Evolutionary conservation across 1,284 basidiomycete species (phyloP).

Genomic region (Tilletia caries): DNA sequence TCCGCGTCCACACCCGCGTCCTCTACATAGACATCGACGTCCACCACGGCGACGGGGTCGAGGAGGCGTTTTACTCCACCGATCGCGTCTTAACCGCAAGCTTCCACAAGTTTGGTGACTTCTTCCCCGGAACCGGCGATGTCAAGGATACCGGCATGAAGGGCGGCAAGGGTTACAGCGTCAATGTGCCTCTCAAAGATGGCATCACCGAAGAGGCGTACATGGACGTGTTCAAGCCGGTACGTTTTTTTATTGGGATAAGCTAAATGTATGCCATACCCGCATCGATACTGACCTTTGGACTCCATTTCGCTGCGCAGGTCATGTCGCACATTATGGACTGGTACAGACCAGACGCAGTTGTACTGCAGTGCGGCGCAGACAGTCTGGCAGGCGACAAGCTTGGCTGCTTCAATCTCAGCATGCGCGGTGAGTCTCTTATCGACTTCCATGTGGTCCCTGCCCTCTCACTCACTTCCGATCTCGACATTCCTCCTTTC

Average conservation of each 20-base stretch:
- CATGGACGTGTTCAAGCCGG: slow-evolving; percentile 62
- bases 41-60: slow-evolving; percentile 96
- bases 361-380: slow-evolving; percentile 92
- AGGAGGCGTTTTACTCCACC: slow-evolving; percentile 97
- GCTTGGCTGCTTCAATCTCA: slow-evolving; percentile 91
- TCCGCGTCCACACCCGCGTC: slow-evolving; percentile 69
- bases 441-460: background rate
- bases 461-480: background rate
- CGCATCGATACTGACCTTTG: background rate
- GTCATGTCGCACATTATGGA: slow-evolving; percentile 83
- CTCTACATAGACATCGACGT: slow-evolving; percentile 98
- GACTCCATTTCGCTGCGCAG: slow-evolving; percentile 55
- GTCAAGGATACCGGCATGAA: slow-evolving; percentile 75
- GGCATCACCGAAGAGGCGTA: slow-evolving; percentile 78
- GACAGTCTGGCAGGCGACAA: slow-evolving; percentile 94
- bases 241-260: background rate
- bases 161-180: slow-evolving; percentile 80
- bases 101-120: slow-evolving; percentile 91
- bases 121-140: slow-evolving; percentile 81
- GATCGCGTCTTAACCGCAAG: slow-evolving; percentile 93
- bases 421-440: slow-evolving; percentile 69
- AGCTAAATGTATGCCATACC: too few species aligned
- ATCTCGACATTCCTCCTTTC: background rate
- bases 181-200: slow-evolving; percentile 91
- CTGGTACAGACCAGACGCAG: slow-evolving; percentile 80